A percentile compares a stretch with the other conserved stretches of the same genome.
phyloP scores from a whole-genome alignment of 345 rosid genomes.

The Lumnitzera littorea region DNA sequence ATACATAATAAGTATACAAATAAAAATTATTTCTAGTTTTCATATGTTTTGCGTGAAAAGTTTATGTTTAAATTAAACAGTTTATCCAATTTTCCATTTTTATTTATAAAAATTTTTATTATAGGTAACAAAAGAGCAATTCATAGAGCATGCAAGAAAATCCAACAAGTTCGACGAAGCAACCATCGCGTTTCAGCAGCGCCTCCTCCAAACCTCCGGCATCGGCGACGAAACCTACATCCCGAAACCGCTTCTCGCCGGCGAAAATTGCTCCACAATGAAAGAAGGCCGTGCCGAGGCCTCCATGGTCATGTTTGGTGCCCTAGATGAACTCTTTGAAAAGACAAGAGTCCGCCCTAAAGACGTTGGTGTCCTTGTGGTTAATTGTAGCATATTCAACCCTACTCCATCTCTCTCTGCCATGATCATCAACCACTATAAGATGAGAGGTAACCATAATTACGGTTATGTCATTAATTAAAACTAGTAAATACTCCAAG shows the following conservation, averaged over 20 bases:
- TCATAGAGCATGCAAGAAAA: slow-evolving; percentile 46
- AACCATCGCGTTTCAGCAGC: slow-evolving; percentile 50
- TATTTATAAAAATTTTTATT: not conserved
- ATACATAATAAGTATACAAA: too few species aligned
- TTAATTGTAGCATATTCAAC: slow-evolving; percentile 91
- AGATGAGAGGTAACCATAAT: slow-evolving; percentile 56
- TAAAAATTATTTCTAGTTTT: too few species aligned
- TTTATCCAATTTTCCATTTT: not conserved
- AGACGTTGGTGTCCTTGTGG: slow-evolving; percentile 83
- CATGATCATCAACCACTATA: slow-evolving; percentile 90
- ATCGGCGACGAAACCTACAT: slow-evolving; percentile 79
- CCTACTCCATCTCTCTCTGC: slow-evolving; percentile 92
- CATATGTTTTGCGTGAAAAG: too few species aligned
- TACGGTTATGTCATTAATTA: too few species aligned
- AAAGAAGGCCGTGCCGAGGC: slow-evolving; percentile 85
- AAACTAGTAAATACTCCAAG: too few species aligned
- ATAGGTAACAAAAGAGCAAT: slow-evolving; percentile 67
- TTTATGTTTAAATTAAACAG: not conserved
- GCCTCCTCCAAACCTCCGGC: slow-evolving; percentile 71
- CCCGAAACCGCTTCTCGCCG: slow-evolving; percentile 47
- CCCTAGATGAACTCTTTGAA: slow-evolving; percentile 79
- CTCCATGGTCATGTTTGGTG: slow-evolving; percentile 70
- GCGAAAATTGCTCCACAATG: slow-evolving; percentile 65
- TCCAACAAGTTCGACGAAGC: slow-evolving; percentile 67
- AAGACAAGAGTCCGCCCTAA: slow-evolving; percentile 75